Evolutionary conservation across 331 rosid species (phyloP).

Genomic region (Acacia pycnantha): DNA sequence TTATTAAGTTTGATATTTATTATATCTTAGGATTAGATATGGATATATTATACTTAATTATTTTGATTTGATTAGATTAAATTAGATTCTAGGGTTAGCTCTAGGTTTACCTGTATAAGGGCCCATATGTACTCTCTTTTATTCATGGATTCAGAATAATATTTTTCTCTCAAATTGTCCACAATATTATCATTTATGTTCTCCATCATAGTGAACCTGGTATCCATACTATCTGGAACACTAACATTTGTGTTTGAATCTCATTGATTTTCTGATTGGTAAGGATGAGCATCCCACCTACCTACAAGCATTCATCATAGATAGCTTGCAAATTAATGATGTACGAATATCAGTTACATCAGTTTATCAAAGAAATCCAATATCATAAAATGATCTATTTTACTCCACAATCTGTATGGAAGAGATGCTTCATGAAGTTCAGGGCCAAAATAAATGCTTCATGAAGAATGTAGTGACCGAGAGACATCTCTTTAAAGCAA

Average conservation of each 20-base stretch:
- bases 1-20: too few species aligned
- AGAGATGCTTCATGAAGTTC: background rate
- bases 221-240: conserved; percentile 39
- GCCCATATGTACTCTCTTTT: too few species aligned
- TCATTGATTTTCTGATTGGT: conserved; percentile 33
- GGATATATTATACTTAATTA: too few species aligned
- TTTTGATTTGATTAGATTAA: too few species aligned
- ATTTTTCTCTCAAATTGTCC: too few species aligned
- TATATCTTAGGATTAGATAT: too few species aligned
- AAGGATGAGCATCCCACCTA: conserved; percentile 50
- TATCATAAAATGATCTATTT: background rate
- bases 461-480: background rate
- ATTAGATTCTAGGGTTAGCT: too few species aligned
- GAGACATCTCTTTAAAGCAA: background rate
- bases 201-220: conserved; percentile 27
- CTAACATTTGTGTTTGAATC: conserved; percentile 34
- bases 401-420: background rate
- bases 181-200: background rate
- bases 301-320: conserved; percentile 47
- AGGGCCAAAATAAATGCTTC: background rate
- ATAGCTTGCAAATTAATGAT: background rate
- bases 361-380: conserved; percentile 4
- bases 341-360: conserved; percentile 1
- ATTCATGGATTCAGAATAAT: too few species aligned
- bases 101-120: too few species aligned